Evolutionary conservation across 352 stramenopile species (phyloP).

Genomic region (Globisporangium okanoganense): DNA sequence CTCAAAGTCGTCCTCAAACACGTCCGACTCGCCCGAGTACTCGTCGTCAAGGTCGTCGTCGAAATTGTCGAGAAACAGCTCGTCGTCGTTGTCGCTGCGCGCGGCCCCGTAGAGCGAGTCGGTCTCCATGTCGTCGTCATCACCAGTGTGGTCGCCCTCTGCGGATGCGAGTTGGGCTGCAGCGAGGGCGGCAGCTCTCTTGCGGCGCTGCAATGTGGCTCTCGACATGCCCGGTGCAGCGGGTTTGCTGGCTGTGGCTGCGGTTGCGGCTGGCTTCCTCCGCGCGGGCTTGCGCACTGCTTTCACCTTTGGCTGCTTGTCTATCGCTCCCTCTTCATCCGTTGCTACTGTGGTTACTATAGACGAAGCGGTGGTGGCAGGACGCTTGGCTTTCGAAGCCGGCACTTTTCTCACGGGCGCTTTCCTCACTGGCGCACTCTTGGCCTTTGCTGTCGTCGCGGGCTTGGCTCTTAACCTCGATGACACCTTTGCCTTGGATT

Average conservation of each 20-base stretch:
- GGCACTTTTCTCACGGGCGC: slow-evolving; percentile 2
- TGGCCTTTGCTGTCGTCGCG: slow-evolving; percentile 9
- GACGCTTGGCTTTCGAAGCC: background rate
- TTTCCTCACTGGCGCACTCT: slow-evolving; percentile 18
- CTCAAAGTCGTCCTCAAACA: slow-evolving; percentile 76
- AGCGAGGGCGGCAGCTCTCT: background rate
- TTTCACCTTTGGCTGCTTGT: slow-evolving; percentile 6
- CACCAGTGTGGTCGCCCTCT: background rate
- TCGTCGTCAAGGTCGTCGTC: slow-evolving; percentile 41
- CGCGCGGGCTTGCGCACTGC: slow-evolving; percentile 16
- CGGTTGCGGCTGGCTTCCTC: slow-evolving; percentile 5
- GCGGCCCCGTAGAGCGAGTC: slow-evolving; percentile 1
- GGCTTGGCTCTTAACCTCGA: background rate
- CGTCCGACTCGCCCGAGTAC: slow-evolving; percentile 61
- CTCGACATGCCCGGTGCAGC: background rate
- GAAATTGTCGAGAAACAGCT: slow-evolving; percentile 37
- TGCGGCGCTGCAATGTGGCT: slow-evolving; percentile 1
- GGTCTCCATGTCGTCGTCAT: slow-evolving; percentile 12
- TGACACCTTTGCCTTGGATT: slow-evolving; percentile 14
- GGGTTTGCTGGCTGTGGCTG: slow-evolving; percentile 1
- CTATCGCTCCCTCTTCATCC: background rate
- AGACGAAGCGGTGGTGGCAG: background rate
- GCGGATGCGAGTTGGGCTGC: background rate
- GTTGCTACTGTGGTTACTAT: background rate
- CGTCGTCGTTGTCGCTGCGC: slow-evolving; percentile 24